Base-by-base conservation (phyloP, 306 rosid genomes). In the Hippophae rhamnoides region DNA sequence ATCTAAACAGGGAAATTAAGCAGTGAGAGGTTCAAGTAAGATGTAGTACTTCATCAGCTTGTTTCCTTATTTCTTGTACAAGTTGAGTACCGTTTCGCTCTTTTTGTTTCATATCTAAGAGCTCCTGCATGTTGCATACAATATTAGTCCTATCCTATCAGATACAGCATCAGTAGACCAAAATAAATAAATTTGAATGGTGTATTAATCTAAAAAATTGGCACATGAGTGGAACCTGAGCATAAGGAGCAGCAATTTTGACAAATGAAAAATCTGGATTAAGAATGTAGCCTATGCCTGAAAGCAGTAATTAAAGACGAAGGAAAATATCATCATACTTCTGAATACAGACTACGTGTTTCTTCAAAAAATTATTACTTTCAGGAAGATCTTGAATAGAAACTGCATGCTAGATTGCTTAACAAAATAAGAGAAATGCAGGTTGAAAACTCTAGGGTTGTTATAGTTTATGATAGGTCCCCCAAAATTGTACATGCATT, bases 201-300 rank as follows among this genome's bases (percentile, higher is more conserved):
- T 66, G 10, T 54, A 65, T 13, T 42, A 53, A 13, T 26, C 10
- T 53, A 12, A 49, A 41, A 10, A 13, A 14, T 47, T 58, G 52
- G 40, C 46, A 55, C 44, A 55, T 41, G 27, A 9, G 11, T 50
- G n/a, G 41, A 69, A 92, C 96, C 95, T 92, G 96, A 1, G 96
- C 99, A 85, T 83, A 92, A 8, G 99, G 99, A 31, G 99, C 93
- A 23, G 93, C 99, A 63, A 88, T 84, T 82, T 92, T 85, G 56
- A 76, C 99, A 45, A 92, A 92, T 45, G 99, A 88, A 74, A 92
- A 92, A 65, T 80, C 74, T 61, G 87, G 84, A 82, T 82, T 75
- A 18, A 92, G 95, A 11, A 54, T 72, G 79, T 85, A 86, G 54
- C 99, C 93, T 69, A 92, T 78, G 76, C 96, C 90, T 88, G 79